phyloP scores from a whole-genome alignment of 1,284 basidiomycete genomes.

The Rhodotorula sp. region DNA sequence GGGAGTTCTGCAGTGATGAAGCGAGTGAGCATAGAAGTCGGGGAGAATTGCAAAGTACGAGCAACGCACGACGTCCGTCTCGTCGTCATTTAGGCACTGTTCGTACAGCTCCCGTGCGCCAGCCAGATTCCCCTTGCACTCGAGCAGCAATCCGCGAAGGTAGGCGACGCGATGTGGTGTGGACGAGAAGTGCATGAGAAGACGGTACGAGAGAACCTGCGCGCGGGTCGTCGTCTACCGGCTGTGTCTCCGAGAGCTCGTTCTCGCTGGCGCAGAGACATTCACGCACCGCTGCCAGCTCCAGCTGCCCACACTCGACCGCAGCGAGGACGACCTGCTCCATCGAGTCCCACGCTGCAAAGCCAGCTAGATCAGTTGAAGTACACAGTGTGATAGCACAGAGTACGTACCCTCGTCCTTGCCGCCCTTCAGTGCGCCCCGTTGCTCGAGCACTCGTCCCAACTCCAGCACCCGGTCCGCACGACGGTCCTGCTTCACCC shows the following conservation, averaged over 20 bases:
- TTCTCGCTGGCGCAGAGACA: not conserved
- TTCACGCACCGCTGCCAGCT: slow-evolving; percentile 74
- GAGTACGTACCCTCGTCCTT: not conserved
- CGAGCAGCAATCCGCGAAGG: slow-evolving; percentile 81
- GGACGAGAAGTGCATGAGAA: slow-evolving; percentile 69
- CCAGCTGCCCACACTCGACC: slow-evolving; percentile 72
- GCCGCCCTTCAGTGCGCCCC: not conserved
- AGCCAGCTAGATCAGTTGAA: not conserved
- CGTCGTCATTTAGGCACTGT: slow-evolving; percentile 63
- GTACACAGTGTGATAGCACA: too few species aligned
- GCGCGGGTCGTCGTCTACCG: not conserved
- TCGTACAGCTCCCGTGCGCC: slow-evolving; percentile 68
- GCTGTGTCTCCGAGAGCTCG: not conserved
- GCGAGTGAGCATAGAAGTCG: slow-evolving; percentile 58
- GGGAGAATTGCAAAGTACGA: not conserved
- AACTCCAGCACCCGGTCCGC: not conserved
- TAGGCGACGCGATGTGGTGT: slow-evolving; percentile 75
- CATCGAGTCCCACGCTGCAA: slow-evolving; percentile 67
- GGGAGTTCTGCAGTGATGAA: slow-evolving; percentile 58
- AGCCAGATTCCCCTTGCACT: slow-evolving; percentile 58
- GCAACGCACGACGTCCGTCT: slow-evolving; percentile 68
- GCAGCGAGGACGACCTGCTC: slow-evolving; percentile 87
- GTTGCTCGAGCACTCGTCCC: not conserved
- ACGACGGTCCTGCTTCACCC: not conserved
- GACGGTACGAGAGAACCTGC: slow-evolving; percentile 64